Evolutionary conservation across 139 green algal genomes (phyloP), one percentile per base, ranked within the genome.

Genomic region (Parachlorella kessleri): DNA sequence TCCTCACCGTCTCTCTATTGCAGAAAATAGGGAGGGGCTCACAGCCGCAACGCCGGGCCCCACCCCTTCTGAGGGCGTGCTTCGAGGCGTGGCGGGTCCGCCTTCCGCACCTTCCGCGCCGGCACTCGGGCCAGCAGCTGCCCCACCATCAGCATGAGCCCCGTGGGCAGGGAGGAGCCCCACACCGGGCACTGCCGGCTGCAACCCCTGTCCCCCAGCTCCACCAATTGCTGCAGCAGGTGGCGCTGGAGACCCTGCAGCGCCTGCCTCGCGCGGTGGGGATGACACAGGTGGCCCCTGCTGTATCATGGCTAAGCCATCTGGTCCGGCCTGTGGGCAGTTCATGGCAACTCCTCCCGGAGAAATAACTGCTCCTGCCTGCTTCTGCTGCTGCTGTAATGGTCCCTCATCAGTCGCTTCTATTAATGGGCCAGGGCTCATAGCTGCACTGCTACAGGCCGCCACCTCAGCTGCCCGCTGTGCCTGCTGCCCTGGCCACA

Each of bases 401-500:
- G 67, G 30, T 26, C 39, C 38, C 35, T 63, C 33, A 3, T 65
- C 6, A 6, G 4, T 9, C 26, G 32, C 68, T 55, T 28, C 24
- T 28, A 23, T 28, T 54, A 23, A 8, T 55, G 14, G 41, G 18
- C 40, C 32, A 28, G 6, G 10, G 14, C 6, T 28, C 21, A 30
- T 71, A 8, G 18, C 41, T 23, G 6, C 10, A 28, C 41, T 55
- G 24, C 21, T 76, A 35, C n/a, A 9, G 26, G 26, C 69, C 26
- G 23, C 69, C 26, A 21, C 69, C 41, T 59, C 42, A 14, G 28
- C 42, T 23, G 72, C 32, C 3, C 53, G 63, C 54, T 37, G 35
- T 23, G n/a, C 21, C 35, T 35, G 40, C 18, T 80, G 53, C 26
- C 70, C 48, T 3, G 77, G 73, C 10, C 88, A 88, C 18, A 76